Conservation (phyloP, 306 rosid genomes). For the Betula pendula region DNA sequence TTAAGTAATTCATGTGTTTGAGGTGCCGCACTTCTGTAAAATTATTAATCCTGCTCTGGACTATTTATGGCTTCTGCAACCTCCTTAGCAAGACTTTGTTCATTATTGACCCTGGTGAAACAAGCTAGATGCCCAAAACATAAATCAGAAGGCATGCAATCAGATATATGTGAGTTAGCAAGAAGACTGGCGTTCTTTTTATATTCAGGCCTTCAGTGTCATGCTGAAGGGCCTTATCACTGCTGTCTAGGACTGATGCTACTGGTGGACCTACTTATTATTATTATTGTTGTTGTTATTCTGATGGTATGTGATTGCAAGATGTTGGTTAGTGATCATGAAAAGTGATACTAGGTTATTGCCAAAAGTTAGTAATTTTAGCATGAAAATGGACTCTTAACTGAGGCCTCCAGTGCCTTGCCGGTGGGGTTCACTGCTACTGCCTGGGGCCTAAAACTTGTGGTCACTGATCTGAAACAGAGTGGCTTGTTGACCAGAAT, state of each 20-base stretch:
- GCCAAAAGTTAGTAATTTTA: background rate
- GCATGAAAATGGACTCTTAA: background rate
- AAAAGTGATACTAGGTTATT: background rate
- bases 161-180: background rate
- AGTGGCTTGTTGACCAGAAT: background rate
- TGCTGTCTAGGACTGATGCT: background rate
- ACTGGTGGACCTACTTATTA: background rate
- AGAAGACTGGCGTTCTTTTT: background rate
- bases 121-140: background rate
- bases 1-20: background rate
- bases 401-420: background rate
- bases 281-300: background rate
- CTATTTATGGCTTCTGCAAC: background rate
- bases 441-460: slow-evolving; percentile 1
- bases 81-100: background rate
- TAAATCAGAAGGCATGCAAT: background rate
- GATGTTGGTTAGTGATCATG: background rate
- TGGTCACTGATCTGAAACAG: background rate
- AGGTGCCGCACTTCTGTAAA: background rate
- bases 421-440: background rate
- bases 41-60: background rate
- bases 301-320: background rate
- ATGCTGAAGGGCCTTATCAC: background rate
- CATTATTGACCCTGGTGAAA: background rate
- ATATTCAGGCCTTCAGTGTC: background rate